phyloP scores from a whole-genome alignment of 2,329 filamentous ascomycete genomes.

The Penicillium sp. region DNA sequence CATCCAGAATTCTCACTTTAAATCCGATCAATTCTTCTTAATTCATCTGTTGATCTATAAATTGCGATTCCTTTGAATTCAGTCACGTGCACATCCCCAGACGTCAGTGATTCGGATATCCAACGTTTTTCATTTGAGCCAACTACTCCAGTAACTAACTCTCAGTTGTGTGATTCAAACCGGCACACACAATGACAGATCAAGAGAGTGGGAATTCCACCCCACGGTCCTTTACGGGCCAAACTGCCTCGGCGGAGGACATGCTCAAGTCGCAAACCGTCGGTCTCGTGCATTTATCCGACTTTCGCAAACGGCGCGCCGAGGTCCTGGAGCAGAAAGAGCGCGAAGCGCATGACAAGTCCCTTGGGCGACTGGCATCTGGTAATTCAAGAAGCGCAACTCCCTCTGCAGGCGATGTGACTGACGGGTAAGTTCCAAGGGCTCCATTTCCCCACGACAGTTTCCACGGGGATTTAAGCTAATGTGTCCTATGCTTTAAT shows the following conservation, averaged over 20 bases:
- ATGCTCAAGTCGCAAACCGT: conserved; percentile 83
- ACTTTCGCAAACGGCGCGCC: conserved; percentile 93
- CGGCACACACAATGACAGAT: conserved; percentile 24
- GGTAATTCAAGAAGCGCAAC: conserved; percentile 54
- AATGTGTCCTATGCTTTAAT: conserved; percentile 35
- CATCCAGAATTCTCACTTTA: not conserved
- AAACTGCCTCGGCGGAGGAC: conserved; percentile 76
- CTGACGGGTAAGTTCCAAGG: conserved; percentile 58
- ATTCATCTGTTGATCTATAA: not conserved
- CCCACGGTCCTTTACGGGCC: conserved; percentile 65
- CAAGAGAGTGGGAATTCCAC: conserved; percentile 45
- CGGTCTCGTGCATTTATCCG: conserved; percentile 85
- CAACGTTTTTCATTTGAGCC: not conserved
- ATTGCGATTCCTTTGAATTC: not conserved
- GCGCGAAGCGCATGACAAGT: conserved; percentile 70
- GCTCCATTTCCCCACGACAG: not conserved
- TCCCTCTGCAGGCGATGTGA: conserved; percentile 47
- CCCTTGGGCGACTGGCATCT: conserved; percentile 46
- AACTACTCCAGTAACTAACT: not conserved
- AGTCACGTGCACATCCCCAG: conserved; percentile 6
- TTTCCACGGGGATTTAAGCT: not conserved
- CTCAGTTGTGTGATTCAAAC: not conserved
- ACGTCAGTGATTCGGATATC: conserved; percentile 14
- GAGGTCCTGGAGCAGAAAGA: conserved; percentile 92
- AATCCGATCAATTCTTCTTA: not conserved